Evolutionary conservation across 1,139 yeast genomes (phyloP), one percentile per base, ranked within the genome.

Genomic region (Kodamaea anthophila): DNA sequence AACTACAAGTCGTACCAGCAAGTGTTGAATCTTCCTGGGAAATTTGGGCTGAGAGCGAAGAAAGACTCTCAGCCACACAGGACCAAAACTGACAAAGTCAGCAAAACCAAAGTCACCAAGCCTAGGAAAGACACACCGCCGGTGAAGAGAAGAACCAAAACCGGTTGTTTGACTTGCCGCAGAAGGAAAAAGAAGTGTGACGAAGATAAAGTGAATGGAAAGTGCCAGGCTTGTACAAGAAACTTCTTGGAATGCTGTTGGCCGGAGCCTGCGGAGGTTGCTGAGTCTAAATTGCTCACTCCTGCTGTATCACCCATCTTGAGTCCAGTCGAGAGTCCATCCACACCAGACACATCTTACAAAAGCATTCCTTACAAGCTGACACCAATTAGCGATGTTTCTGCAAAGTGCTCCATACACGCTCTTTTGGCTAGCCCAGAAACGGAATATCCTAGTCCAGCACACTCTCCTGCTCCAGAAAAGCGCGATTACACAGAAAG

Each of bases 141-240:
- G 5, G 13, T 29, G 23, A 64, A 65, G 51, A 52, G 74, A 41
- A 58, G 82, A 45, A 80, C 88, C 3, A 67, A 82, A 49, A 78
- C 88, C 0, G 91, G 91, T 2, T 81, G 91, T 47, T 51, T 79
- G 33, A 81, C 88, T 1, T 81, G 91, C 47, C 62, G 88, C 24
- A 73, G 74, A 43, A 61, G 88, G 45, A 60, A 87, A 37, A 79
- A 81, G 41, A 74, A 74, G 49, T 81, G 91, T 55, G 91, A 80
- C 49, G 91, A 81, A 53, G 57, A 59, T 31, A 55, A 49, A 20
- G 60, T 57, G 9, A 59, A 59, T 36, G 72, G 72, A 3, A 66
- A 66, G 44, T 66, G 73, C 44, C 69, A 65, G 41, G 71, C 62
- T 4, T 66, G 73, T 37, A 57, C 65, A 9, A 52, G 73, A 38